A percentile compares a stretch with the other conserved stretches of the same genome.
These are phyloP conservation scores for Ophiostoma piceae DNA, from an alignment of 2,329 filamentous ascomycete species.

Conservation along the genomic window DNA sequence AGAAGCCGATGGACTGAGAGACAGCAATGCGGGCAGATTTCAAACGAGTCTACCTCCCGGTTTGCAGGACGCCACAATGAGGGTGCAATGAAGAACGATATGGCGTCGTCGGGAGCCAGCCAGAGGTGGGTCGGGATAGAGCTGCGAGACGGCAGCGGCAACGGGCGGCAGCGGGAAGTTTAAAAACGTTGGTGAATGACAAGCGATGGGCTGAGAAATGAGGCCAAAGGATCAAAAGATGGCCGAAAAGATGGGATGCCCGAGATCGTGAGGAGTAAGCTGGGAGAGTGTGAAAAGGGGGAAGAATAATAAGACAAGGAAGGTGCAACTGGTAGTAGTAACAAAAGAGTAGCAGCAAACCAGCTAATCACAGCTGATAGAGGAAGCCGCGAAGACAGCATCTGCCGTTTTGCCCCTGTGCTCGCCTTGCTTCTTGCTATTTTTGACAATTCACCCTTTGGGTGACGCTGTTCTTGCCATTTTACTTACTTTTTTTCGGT, in stretches of 20 bases:
- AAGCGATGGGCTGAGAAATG: not conserved
- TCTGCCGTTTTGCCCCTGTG: slow-evolving; percentile 10
- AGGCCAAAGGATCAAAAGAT: not conserved
- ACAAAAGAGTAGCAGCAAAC: not conserved
- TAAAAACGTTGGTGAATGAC: not conserved
- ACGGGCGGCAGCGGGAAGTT: not conserved
- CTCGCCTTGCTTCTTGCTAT: not conserved
- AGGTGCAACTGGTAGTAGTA: not conserved
- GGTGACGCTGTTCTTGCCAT: not conserved
- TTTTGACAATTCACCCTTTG: not conserved
- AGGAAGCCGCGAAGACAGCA: not conserved
- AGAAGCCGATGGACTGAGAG: not conserved
- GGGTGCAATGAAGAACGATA: not conserved
- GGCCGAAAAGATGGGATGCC: not conserved
- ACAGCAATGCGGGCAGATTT: not conserved
- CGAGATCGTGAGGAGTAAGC: not conserved
- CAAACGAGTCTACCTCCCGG: not conserved
- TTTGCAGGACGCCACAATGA: not conserved
- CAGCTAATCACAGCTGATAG: not conserved
- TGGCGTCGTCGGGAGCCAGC: slow-evolving; percentile 11
- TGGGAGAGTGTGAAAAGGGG: not conserved
- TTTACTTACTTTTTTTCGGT: not conserved
- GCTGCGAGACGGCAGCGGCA: not conserved
- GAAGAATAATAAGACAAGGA: not conserved
- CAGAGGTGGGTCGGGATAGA: slow-evolving; percentile 2